These are phyloP conservation scores for Sporothrix humicola DNA, from an alignment of 2,329 filamentous ascomycete species.

Conservation along the genomic window DNA sequence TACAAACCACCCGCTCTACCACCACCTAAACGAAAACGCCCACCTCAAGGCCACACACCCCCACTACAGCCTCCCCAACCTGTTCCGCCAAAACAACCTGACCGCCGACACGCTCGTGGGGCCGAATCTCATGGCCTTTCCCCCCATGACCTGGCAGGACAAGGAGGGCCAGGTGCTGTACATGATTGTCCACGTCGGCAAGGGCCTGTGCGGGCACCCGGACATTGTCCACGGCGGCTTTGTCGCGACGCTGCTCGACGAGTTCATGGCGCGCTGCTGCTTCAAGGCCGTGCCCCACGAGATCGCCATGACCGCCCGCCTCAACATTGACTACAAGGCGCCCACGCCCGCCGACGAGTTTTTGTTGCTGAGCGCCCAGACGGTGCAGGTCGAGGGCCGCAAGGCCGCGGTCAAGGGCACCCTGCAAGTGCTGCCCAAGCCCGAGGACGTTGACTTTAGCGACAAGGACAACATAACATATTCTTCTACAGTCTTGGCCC, in stretches of 20 bases:
- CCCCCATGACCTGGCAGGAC: conserved; percentile 78
- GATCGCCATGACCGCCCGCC: conserved; percentile 82
- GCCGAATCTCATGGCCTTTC: conserved; percentile 76
- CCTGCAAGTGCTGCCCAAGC: conserved; percentile 74
- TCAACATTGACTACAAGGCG: conserved; percentile 81
- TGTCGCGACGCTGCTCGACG: conserved; percentile 90
- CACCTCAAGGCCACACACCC: conserved; percentile 74
- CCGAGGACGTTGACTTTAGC: conserved; percentile 43
- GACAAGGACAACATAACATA: conserved; percentile 62
- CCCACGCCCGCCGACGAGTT: conserved; percentile 78
- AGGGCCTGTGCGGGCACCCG: conserved; percentile 84
- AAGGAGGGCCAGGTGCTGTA: conserved; percentile 71
- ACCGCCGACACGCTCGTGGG: conserved; percentile 82
- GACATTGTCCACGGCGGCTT: conserved; percentile 90
- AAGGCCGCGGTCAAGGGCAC: conserved; percentile 93
- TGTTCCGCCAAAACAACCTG: conserved; percentile 74
- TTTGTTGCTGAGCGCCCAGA: conserved; percentile 78
- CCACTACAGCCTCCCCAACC: conserved; percentile 80
- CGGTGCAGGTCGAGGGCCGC: conserved; percentile 83
- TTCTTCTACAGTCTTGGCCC: conserved; percentile 62
- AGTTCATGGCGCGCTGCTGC: conserved; percentile 85
- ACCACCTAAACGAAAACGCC: conserved; percentile 68
- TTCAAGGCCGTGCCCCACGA: conserved; percentile 88
- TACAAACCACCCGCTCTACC: conserved; percentile 70
- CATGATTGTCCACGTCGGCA: conserved; percentile 76